Evolutionary conservation across 2,329 filamentous ascomycete genomes (phyloP), one percentile per base, ranked within the genome.

Genomic region (Pseudogymnoascus sp.): DNA sequence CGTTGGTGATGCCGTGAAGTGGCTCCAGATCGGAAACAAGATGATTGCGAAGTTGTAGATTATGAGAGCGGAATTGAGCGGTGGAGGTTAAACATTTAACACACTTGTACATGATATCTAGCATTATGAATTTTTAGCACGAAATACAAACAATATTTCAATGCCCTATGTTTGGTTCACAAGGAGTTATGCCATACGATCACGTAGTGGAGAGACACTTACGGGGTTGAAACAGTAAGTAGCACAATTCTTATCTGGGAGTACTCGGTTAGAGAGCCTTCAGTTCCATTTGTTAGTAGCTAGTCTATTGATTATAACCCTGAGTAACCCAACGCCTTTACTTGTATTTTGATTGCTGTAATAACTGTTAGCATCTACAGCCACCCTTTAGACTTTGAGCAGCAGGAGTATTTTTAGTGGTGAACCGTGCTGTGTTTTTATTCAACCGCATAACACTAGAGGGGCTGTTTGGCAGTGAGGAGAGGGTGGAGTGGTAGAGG

Each of bases 1-100:
- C 71, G 90, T 99, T 67, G 77, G 80, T 61, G 93, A 96, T 73
- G 95, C 93, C 42, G 86, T 90, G 64, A 81, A 80, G 66, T 84
- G 82, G 76, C 75, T 96, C 70, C 80, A 87, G 74, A 84, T 81
- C 72, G 89, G 89, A 67, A 85, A 85, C 76, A 83, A 85, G 73
- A 77, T 86, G 78, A 80, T 89, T 72, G 79, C 88, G 61, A 92
- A 91, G 81, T 76, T 92, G 77, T 92, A 74, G 61, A 67, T 64
- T 61, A n/a, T 33, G 29, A 56, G 29, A 13, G n/a, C 10, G 29
- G 16, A 19, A 56, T 14, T 29, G 44, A 14, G 24, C 44, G 29
- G 50, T 33, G 50, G 50, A 29, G 50, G 50, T 56, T 33, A 21
- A 19, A 19, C 50, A 56, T 56, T 33, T 56, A 33, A 56, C 50